Evolutionary conservation across 1,284 basidiomycete species (phyloP), one percentile per base, ranked within the genome.

Genomic region (Naganishia albida): DNA sequence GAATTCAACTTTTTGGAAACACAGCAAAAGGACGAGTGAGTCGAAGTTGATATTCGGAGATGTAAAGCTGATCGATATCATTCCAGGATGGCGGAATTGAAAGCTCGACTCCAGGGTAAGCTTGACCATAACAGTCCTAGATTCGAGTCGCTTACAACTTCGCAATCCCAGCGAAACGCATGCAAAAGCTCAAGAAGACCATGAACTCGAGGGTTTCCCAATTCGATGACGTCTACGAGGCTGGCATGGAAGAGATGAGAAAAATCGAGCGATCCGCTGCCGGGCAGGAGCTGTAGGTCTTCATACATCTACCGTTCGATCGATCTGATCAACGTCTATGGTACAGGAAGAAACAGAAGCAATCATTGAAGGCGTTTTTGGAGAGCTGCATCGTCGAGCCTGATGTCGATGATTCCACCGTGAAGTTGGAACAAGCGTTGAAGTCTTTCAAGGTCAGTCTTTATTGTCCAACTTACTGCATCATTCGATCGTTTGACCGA

Each of bases 1-100:
- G 57, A 50, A 23, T 39, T 46, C 23, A 42, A 25, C 16, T 60
- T 49, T 39, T n/a, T 60, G 34, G 57, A 60, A 15, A 60, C 57
- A 23, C 57, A 60, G 34, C 57, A 60, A 25, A 60, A 50, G 25
- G 57, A 60, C 30, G 57, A 60, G 57, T 50, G 46, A 60, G 57
- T 50, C 18, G 3, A 1, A 18, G n/a, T 34, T 20, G n/a, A n/a
- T 10, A 3, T 13, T 3, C 26, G 7, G 23, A 23, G 3, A 48
- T 10, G 28, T 20, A 10, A 38, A 25, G 20, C 15, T 57, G 20
- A 20, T 25, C 25, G 2, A 26, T 30, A 18, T 7, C 20, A n/a
- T 49, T 8, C 7, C 30, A 60, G 57, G 12, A 60, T 60, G 57
- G 57, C 57, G 15, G 57, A 60, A 50, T 34, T 60, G 28, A 60